Base-by-base conservation (phyloP, 2,329 filamentous ascomycete species). In the Eutypella sp. region DNA sequence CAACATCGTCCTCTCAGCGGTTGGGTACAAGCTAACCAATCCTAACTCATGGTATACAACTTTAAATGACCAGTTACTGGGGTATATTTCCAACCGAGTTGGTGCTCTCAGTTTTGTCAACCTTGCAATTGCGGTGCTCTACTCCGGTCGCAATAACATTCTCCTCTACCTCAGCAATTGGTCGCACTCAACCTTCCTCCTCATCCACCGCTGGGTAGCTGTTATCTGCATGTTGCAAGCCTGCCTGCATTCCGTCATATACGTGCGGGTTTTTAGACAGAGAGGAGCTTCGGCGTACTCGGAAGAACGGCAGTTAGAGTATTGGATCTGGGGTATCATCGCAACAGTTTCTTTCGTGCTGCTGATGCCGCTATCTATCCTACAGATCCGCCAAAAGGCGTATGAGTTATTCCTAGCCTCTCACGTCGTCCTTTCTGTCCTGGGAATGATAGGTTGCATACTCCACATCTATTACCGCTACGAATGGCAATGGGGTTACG, bases 1-100 rank as follows among this genome's bases (percentile, higher is more conserved):
- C 24, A 69, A 70, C 44, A 27, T 65, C 29, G 22, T 66, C 4
- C 57, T 70, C 23, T 57, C 64, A 0, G 67, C 64, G 34, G 45
- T 54, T 6, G 53, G 51, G 25, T 55, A 60, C 34, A 57, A 60
- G 1, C 60, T 61, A 1, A 59, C 64, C 16, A 48, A 50, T n/a
- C 55, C 46, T 15, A 65, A 61, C 37, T 27, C 49, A 1, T 60
- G 52, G 4, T 47, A 57, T 0, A 45, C 47, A 2, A n/a, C n/a
- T n/a, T n/a, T n/a, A n/a, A n/a, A n/a, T n/a, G n/a, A n/a, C n/a
- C n/a, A n/a, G n/a, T n/a, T n/a, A n/a, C 45, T 50, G 27, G 57
- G 65, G 44, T 59, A 60, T 5, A 48, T 68, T 13, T 60, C 62
- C 27, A 59, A 60, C 22, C 65, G n/a, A 54, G 63, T 51, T 49